A percentile compares a stretch with the other conserved stretches of the same genome.
Evolutionary conservation across 768 basidiomycete species (phyloP).

Genomic region (Pisolithus microcarpus): DNA sequence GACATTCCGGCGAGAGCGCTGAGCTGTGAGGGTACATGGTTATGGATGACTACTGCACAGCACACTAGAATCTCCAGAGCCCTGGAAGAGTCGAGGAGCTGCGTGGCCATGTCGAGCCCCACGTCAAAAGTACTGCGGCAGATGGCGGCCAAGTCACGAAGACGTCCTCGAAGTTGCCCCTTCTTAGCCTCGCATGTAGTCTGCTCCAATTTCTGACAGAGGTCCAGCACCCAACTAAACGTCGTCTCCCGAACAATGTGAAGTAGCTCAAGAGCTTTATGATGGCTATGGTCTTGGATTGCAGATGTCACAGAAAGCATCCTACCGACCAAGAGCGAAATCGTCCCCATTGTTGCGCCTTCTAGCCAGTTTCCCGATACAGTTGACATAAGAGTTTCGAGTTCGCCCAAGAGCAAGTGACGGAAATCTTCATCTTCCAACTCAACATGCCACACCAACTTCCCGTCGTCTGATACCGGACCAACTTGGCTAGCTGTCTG

Average conservation of each 20-base stretch:
- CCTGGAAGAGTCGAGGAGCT: conserved; percentile 12
- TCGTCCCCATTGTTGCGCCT: conserved; percentile 21
- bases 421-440: conserved; percentile 27
- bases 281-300: conserved; percentile 2
- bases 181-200: background rate
- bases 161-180: conserved; percentile 7
- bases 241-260: conserved; percentile 21
- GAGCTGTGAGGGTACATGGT: conserved; percentile 15
- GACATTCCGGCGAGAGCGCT: conserved; percentile 3
- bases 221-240: conserved; percentile 28
- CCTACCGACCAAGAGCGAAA: conserved; percentile 26
- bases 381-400: conserved; percentile 23
- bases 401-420: conserved; percentile 24
- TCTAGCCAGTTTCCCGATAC: conserved; percentile 34
- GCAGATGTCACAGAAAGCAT: conserved; percentile 21
- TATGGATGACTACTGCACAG: conserved; percentile 25
- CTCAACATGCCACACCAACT: conserved; percentile 32
- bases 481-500: conserved; percentile 38
- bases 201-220: conserved; percentile 14
- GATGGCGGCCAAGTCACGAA: conserved; percentile 28
- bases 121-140: conserved; percentile 34
- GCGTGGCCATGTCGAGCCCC: conserved; percentile 3
- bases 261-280: conserved; percentile 16
- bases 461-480: conserved; percentile 8
- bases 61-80: conserved; percentile 24